Percentiles rank a stretch among this genome's conserved stretches.
Conservation (phyloP, 495 filamentous ascomycete genomes). For the Penicillium odoratum region DNA sequence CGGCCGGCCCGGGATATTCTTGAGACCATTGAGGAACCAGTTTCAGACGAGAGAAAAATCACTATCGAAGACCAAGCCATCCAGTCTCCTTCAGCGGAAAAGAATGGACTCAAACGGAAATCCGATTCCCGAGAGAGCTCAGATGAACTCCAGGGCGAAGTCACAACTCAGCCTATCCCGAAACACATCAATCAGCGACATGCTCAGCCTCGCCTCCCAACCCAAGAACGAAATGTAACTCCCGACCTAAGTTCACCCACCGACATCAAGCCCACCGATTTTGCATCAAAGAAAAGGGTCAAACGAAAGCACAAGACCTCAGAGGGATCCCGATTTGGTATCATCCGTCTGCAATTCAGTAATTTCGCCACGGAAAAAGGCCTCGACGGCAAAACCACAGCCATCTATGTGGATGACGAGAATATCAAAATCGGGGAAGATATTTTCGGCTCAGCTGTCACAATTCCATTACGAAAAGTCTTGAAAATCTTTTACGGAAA, state of each 20-base stretch:
- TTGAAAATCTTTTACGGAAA: conserved; percentile 21
- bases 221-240: not conserved
- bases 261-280: conserved; percentile 36
- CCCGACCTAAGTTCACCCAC: conserved; percentile 26
- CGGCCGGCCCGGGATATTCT: not conserved
- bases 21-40: conserved; percentile 20
- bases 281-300: conserved; percentile 18
- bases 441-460: not conserved
- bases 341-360: conserved; percentile 27
- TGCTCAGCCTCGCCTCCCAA: not conserved
- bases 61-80: not conserved
- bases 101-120: conserved; percentile 9
- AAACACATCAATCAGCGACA: conserved; percentile 10
- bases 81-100: not conserved
- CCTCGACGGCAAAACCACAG: conserved; percentile 5
- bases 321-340: not conserved
- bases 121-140: conserved; percentile 34
- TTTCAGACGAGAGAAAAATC: not conserved
- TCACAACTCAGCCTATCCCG: conserved; percentile 30
- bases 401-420: conserved; percentile 18
- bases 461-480: conserved; percentile 26
- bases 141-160: conserved; percentile 47
- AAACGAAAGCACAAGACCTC: conserved; percentile 21
- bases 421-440: conserved; percentile 13
- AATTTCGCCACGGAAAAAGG: conserved; percentile 7